Base-by-base conservation (phyloP, 768 basidiomycete species). In the Mycena filopes region DNA sequence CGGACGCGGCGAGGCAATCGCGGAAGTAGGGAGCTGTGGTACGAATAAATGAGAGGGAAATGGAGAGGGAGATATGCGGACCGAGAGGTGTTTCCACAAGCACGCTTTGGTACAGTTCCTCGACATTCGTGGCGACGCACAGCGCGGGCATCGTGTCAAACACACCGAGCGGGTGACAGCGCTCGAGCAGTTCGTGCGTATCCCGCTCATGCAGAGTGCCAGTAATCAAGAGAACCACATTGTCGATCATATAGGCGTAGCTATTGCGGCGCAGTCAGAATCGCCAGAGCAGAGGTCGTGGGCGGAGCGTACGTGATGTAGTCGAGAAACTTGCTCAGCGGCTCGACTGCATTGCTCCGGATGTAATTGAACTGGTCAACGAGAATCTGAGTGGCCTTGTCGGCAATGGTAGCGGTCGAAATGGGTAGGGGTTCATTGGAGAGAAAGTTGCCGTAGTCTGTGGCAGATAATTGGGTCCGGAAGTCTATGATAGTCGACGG, bases 231-330 rank as follows among this genome's bases (percentile, higher is more conserved):
- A 99, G 86, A 63, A 99, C 91, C 73, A 99, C 93, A 77, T 99
- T 99, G 87, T 99, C 98, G 75, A 99, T 99, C 98, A 99, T 99
- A 80, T 99, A 99, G 31, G 89, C 95, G 76, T 98, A 98, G 47
- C 96, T 98, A 77, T 65, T 54, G 57, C 55, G 65, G 61, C 56
- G 47, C 48, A 47, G 57, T 75, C 56, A 67, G 60, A 43, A 55
- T 28, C 40, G 46, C 21, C 33, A 48, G 41, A 63, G 68, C 55
- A 69, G 54, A 38, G 48, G 31, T 8, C 33, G 62, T 40, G 51
- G 42, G 28, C 20, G 55, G 66, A 20, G 86, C 94, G 70, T 79
- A 99, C 93, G 96, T 99, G 80, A 99, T 94, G 77, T 98, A 99
- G 73, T 99, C 98, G 65, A 99, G 82, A 76, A 99, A 99, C 72